Conservation (phyloP, 768 basidiomycete species). For the Kwoniella mangroviensis region DNA sequence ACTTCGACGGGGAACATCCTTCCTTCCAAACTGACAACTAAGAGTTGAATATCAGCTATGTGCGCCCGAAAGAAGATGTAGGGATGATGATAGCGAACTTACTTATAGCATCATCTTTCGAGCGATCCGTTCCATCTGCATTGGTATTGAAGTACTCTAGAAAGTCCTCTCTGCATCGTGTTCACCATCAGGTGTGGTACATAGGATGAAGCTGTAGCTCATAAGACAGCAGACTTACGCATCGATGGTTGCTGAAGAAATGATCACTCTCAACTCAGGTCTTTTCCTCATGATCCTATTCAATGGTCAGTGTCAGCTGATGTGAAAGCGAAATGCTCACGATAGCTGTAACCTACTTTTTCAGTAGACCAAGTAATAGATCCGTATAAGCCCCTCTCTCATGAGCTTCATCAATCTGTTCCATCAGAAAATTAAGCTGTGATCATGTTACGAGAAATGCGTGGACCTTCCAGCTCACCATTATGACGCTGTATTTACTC, state of each 20-base stretch:
- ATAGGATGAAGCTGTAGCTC: not conserved
- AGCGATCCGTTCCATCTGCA: slow-evolving; percentile 58
- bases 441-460: not conserved
- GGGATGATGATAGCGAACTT: slow-evolving; percentile 16
- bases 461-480: slow-evolving; percentile 64
- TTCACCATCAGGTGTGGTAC: not conserved
- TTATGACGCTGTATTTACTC: slow-evolving; percentile 90
- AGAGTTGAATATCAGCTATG: not conserved
- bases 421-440: not conserved
- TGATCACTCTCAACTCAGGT: slow-evolving; percentile 83
- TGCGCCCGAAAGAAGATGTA: not conserved
- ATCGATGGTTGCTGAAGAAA: slow-evolving; percentile 96
- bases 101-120: slow-evolving; percentile 70
- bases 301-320: slow-evolving; percentile 15
- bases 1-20: slow-evolving; percentile 94
- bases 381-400: slow-evolving; percentile 97
- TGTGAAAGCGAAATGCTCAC: no score
- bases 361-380: slow-evolving; percentile 83
- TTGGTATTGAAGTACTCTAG: slow-evolving; percentile 81
- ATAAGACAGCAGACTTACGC: slow-evolving; percentile 60
- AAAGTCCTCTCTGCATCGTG: slow-evolving; percentile 65
- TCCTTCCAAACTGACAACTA: slow-evolving; percentile 84
- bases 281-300: slow-evolving; percentile 86
- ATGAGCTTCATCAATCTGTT: slow-evolving; percentile 94
- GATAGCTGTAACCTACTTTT: slow-evolving; percentile 68